Conservation (phyloP, 768 basidiomycete species). For the Leccinum uliginosum region DNA sequence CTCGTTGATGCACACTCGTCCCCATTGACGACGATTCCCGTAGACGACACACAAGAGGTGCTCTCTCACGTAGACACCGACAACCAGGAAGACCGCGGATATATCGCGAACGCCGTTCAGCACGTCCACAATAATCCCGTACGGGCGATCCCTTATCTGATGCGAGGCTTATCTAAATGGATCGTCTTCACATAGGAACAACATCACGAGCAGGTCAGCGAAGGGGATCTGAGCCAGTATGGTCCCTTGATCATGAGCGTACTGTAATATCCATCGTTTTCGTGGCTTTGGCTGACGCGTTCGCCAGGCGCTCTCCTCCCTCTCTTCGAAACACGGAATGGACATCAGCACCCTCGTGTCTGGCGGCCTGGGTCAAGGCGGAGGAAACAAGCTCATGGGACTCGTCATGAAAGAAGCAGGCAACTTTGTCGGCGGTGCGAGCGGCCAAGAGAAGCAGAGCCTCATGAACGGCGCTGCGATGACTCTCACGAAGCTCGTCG, state of each 20-base stretch:
- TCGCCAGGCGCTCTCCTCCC: constrained; percentile 17
- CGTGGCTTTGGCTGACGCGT: constrained; percentile 3
- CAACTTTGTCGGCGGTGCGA: constrained; percentile 64
- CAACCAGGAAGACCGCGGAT: constrained; percentile 3
- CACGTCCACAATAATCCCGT: constrained; percentile 24
- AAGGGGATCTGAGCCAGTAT: constrained; percentile 12
- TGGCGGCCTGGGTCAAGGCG: constrained; percentile 38
- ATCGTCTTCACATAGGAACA: constrained; percentile 4
- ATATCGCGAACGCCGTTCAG: constrained; percentile 14
- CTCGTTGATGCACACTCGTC: constrained; percentile 7
- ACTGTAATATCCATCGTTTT: neutral
- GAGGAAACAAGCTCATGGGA: constrained; percentile 67
- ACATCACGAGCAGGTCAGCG: constrained; percentile 14
- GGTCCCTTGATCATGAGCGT: constrained; percentile 20
- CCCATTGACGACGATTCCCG: neutral
- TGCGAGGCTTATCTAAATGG: neutral
- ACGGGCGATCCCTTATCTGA: neutral
- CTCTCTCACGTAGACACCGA: constrained; percentile 42
- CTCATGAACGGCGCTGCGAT: constrained; percentile 80
- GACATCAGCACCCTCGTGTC: constrained; percentile 23
- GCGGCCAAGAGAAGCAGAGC: constrained; percentile 70
- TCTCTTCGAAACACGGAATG: constrained; percentile 29
- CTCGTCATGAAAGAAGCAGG: constrained; percentile 81
- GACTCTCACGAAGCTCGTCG: constrained; percentile 80
- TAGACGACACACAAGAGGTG: constrained; percentile 65